These are phyloP conservation scores for Alternaria triticina DNA, from an alignment of 2,329 filamentous ascomycete genomes.

Conservation along the genomic window DNA sequence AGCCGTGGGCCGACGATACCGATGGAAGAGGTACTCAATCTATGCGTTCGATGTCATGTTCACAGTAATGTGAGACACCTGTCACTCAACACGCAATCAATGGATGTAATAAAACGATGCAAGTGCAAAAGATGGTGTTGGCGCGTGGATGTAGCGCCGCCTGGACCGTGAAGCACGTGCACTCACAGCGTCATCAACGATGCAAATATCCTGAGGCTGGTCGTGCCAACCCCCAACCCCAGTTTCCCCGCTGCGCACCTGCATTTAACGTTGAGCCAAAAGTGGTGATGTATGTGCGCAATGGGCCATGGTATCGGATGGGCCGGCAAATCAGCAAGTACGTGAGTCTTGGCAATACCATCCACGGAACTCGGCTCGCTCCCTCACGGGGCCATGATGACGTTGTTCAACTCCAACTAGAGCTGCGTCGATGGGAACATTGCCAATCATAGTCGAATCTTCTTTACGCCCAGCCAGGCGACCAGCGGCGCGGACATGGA, in stretches of 20 bases:
- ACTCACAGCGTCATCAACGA: background rate
- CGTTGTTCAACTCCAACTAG: slow-evolving; percentile 1
- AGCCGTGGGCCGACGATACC: slow-evolving; percentile 21
- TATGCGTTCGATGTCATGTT: background rate
- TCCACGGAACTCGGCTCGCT: slow-evolving; percentile 4
- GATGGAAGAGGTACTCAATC: background rate
- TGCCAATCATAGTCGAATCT: background rate
- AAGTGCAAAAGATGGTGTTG: background rate
- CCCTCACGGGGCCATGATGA: slow-evolving; percentile 11
- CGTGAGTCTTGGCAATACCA: slow-evolving; percentile 9
- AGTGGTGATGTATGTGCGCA: background rate
- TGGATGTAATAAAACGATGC: background rate
- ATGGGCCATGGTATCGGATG: background rate
- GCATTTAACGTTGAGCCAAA: background rate
- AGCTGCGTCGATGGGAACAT: background rate
- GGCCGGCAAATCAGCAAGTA: background rate
- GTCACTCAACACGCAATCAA: background rate
- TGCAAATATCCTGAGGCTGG: background rate
- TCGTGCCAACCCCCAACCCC: background rate
- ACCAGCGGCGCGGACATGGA: background rate
- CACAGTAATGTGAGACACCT: background rate
- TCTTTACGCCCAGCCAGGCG: background rate
- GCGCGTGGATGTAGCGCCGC: background rate
- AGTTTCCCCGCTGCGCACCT: slow-evolving; percentile 7
- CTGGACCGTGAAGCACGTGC: background rate